Conservation (phyloP, 2,329 filamentous ascomycete genomes). For the Sclerotinia subarctica region DNA sequence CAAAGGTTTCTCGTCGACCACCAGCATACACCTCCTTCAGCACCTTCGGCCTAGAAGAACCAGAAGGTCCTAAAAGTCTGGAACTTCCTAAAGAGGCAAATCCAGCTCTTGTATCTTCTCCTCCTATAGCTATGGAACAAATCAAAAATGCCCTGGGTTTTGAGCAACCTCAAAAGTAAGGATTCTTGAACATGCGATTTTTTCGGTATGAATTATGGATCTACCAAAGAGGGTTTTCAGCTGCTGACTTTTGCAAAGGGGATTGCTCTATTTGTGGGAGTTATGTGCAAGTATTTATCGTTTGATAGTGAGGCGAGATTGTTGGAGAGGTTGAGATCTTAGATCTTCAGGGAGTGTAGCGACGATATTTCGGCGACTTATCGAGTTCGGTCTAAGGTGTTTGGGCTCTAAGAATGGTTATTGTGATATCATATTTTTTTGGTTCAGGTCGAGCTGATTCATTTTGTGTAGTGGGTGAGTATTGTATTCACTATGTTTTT, state of each 20-base stretch:
- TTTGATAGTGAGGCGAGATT: background rate
- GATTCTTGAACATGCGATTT: background rate
- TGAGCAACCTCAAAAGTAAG: slow-evolving; percentile 4
- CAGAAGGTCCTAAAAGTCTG: background rate
- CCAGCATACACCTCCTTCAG: slow-evolving; percentile 6
- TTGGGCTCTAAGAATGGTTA: background rate
- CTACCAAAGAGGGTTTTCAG: background rate
- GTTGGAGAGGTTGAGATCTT: background rate
- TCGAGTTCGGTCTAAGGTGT: background rate
- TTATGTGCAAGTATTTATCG: background rate
- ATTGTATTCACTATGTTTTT: background rate
- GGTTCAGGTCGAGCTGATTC: background rate
- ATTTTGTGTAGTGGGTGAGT: background rate
- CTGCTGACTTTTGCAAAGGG: background rate
- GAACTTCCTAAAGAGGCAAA: background rate
- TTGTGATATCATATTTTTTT: background rate
- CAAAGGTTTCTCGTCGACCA: background rate
- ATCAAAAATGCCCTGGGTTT: background rate
- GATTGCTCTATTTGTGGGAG: background rate
- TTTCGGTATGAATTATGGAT: background rate
- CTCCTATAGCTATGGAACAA: background rate
- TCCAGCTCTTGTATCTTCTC: no score
- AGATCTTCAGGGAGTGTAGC: background rate
- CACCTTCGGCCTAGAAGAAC: background rate
- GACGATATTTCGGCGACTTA: background rate